Base-by-base conservation (phyloP, 2,329 filamentous ascomycete genomes). In the Elsinoe batatas region DNA sequence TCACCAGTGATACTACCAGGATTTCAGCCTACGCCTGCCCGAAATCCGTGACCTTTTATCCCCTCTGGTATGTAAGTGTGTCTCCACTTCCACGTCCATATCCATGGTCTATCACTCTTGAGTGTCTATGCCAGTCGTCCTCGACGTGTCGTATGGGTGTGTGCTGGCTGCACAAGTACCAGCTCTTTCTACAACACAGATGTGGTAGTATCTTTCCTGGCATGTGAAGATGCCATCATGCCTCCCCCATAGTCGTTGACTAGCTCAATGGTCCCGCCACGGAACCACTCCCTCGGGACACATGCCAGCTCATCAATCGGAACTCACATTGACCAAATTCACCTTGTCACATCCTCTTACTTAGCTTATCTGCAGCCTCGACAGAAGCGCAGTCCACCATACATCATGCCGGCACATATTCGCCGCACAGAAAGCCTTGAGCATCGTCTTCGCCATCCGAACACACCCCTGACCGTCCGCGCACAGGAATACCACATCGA, bases 401-500 rank as follows among this genome's bases (percentile, higher is more conserved):
- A 20, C 15, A n/a, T 51, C 18, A 51, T 38, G 32, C 13, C 47
- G 5, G 5, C 13, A 12, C 15, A 36, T 37, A 20, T 36, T 1
- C n/a, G 17, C 18, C 47, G 47, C 8, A 51, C 47, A 4, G 26
- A 15, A 18, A 37, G 32, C 35, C 32, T 51, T 8, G 35, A 36
- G 15, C 47, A 51, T 38, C 47, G 47, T 12, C 33, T 51, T 7
- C 32, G 32, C 33, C 47, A 51, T 51, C 47, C 47, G 20, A 51
- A 20, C 18, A n/a, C 3, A 2, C 47, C 47, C 13, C 6, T 51
- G 13, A 33, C 20, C 18, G 47, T 51, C 15, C 47, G 32, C 47
- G 47, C 47, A 1, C 47, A 51, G n/a, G 47, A 51, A 26, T 51
- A 35, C 15, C 47, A 51, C 47, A 36, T 51, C 30, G 47, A 36